Conservation (phyloP, 192 early-diverging fungal species). For the Pilobolus umbonatus region DNA sequence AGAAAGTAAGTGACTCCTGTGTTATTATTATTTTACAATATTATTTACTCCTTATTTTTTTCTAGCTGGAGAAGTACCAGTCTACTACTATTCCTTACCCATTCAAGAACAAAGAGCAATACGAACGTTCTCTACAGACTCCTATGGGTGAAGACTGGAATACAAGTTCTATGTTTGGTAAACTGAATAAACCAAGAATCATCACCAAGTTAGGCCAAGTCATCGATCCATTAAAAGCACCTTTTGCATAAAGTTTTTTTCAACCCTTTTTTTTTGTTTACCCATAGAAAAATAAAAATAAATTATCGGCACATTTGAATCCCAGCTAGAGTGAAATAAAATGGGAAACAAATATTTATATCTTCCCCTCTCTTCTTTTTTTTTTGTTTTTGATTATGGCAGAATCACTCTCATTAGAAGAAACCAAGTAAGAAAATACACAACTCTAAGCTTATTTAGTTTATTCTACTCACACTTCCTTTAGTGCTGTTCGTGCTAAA, state of each 20-base stretch:
- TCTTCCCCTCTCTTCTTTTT: not conserved
- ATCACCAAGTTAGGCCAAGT: conserved; percentile 79
- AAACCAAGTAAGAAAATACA: conserved; percentile 43
- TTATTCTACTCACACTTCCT: not conserved
- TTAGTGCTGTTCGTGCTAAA: conserved; percentile 48
- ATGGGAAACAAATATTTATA: no score
- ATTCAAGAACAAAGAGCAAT: conserved; percentile 80
- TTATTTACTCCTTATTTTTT: not conserved
- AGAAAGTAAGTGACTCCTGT: conserved; percentile 69
- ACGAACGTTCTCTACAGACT: conserved; percentile 76
- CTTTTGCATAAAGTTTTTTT: conserved; percentile 45
- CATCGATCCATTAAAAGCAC: conserved; percentile 78
- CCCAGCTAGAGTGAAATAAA: no score
- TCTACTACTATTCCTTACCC: conserved; percentile 74
- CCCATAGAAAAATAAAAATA: not conserved
- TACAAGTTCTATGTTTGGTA: conserved; percentile 64
- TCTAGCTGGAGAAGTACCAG: conserved; percentile 67
- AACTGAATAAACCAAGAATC: conserved; percentile 76
- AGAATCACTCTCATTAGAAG: conserved; percentile 43
- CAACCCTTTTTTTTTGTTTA: conserved; percentile 4
- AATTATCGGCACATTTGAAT: no score
- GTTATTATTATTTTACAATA: not conserved
- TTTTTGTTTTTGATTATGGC: conserved; percentile 17
- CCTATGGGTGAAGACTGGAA: conserved; percentile 99
- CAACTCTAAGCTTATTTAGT: not conserved